A percentile compares a stretch with the other conserved stretches of the same genome.
phyloP scores from a whole-genome alignment of 495 filamentous ascomycete species.

The Chaetomium cochliodes region DNA sequence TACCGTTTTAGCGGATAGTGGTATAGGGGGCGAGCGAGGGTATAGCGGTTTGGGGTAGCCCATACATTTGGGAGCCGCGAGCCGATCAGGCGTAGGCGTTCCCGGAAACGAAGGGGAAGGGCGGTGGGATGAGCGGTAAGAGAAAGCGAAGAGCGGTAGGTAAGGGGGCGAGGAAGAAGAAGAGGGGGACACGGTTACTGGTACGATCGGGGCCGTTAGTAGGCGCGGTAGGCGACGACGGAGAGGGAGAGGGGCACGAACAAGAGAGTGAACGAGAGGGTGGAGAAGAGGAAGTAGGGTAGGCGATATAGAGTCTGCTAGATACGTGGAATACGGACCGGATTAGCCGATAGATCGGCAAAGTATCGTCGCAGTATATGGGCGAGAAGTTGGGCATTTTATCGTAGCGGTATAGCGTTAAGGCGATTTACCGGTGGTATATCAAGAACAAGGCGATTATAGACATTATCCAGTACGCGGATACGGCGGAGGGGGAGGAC shows the following conservation, averaged over 20 bases:
- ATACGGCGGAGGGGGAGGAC: not conserved
- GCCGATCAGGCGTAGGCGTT: not conserved
- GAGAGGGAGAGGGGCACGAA: too few relatives aligned
- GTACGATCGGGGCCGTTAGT: too few relatives aligned
- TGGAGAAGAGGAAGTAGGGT: too few relatives aligned
- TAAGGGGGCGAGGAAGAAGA: too few relatives aligned
- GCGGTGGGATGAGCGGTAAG: too few relatives aligned
- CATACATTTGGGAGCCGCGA: conserved; percentile 2
- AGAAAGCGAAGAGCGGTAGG: too few relatives aligned
- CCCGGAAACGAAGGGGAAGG: not conserved
- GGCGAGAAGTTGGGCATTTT: conserved; percentile 1
- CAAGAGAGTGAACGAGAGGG: too few relatives aligned
- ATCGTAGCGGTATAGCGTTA: conserved; percentile 1
- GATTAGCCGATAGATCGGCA: conserved; percentile 2
- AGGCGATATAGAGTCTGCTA: too few relatives aligned
- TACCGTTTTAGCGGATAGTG: not conserved
- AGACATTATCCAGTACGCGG: not conserved
- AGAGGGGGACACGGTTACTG: too few relatives aligned
- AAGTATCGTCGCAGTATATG: not conserved
- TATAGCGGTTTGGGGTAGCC: not conserved
- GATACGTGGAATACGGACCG: not conserved
- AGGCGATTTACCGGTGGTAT: conserved; percentile 4
- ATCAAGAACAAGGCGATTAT: not conserved
- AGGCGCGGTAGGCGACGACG: too few relatives aligned
- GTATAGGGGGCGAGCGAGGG: not conserved